A percentile compares a stretch with the other conserved stretches of the same genome.
Conservation (phyloP, 768 basidiomycete genomes). For the Calocera viscosa region DNA sequence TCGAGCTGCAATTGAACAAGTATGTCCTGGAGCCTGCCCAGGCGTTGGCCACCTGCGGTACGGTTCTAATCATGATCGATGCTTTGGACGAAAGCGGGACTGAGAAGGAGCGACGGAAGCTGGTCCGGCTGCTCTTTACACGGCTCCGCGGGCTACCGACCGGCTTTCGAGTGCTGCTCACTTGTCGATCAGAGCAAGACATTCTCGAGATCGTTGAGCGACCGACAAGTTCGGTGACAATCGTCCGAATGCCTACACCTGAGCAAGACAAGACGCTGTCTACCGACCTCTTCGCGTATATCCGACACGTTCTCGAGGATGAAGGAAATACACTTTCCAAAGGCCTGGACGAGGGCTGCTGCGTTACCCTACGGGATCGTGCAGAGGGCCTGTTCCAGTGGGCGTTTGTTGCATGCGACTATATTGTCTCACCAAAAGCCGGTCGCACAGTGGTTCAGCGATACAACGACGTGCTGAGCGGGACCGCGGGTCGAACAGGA, state of each 20-base stretch:
- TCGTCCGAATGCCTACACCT: not conserved
- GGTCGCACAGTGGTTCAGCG: too few relatives aligned
- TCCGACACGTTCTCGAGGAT: not conserved
- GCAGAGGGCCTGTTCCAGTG: not conserved
- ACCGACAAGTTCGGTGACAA: too few relatives aligned
- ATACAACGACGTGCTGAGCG: too few relatives aligned
- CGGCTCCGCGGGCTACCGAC: not conserved
- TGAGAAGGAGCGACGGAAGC: not conserved
- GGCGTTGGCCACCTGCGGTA: not conserved
- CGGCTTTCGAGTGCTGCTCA: not conserved
- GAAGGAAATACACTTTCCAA: not conserved
- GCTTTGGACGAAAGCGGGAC: constrained; percentile 29
- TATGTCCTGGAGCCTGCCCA: constrained; percentile 15
- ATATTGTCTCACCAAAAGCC: not conserved
- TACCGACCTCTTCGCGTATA: not conserved
- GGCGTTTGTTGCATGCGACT: not conserved
- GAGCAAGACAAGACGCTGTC: not conserved
- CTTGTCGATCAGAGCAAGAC: not conserved
- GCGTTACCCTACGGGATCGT: not conserved
- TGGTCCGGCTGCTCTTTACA: not conserved
- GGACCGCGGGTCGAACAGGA: too few relatives aligned
- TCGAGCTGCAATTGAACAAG: constrained; percentile 19
- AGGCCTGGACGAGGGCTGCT: not conserved
- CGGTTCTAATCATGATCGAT: constrained; percentile 28
- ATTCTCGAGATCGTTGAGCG: too few relatives aligned